Evolutionary conservation across 2,329 filamentous ascomycete species (phyloP).

Genomic region (Hymenoscyphus occultus): DNA sequence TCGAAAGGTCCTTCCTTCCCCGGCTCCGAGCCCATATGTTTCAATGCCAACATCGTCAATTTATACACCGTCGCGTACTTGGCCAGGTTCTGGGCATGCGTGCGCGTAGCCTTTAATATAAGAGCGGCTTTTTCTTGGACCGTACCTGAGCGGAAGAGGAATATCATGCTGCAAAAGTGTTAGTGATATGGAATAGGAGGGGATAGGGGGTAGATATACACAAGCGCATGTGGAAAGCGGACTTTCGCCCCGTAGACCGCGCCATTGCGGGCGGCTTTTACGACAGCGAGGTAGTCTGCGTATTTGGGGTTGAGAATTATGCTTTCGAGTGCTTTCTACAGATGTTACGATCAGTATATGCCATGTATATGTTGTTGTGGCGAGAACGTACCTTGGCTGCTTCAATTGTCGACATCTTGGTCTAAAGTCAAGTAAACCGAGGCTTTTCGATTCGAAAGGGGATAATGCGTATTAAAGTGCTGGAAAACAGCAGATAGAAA

Average conservation of each 20-base stretch:
- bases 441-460: constrained; percentile 24
- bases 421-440: constrained; percentile 21
- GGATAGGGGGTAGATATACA: constrained; percentile 47
- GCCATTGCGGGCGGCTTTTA: constrained; percentile 95
- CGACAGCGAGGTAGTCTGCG: constrained; percentile 76
- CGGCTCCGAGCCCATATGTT: constrained; percentile 54
- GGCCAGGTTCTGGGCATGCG: constrained; percentile 88
- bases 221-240: constrained; percentile 94
- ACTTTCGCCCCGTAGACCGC: constrained; percentile 96
- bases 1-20: constrained; percentile 74
- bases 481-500: constrained; percentile 14
- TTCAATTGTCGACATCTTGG: constrained; percentile 31
- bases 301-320: constrained; percentile 80
- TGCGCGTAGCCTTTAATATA: constrained; percentile 80
- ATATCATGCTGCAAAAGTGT: constrained; percentile 69
- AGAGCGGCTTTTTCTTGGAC: constrained; percentile 73
- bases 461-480: constrained; percentile 12
- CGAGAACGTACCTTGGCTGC: constrained; percentile 26
- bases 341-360: constrained; percentile 15
- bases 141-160: constrained; percentile 89
- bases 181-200: neutral
- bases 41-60: constrained; percentile 70
- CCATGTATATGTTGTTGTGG: neutral
- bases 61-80: constrained; percentile 94
- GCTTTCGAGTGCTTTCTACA: constrained; percentile 57